Evolutionary conservation across 208 protist genomes (phyloP).

Genomic region (Leishmania arabica): DNA sequence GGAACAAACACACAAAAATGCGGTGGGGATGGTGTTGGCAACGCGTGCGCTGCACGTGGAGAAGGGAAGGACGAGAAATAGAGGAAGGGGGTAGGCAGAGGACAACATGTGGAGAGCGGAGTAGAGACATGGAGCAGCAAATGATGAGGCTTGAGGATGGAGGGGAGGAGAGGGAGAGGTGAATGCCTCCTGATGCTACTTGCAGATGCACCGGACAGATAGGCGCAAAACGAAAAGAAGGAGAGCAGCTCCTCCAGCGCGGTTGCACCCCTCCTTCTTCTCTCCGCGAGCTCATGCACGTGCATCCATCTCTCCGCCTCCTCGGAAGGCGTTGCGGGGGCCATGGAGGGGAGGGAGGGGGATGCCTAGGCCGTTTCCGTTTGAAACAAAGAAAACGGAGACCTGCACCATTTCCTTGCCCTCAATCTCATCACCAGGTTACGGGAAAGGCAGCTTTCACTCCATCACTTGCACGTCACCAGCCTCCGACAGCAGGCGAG

Average conservation of each 20-base stretch:
- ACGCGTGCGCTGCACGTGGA: not conserved
- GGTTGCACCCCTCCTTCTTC: not conserved
- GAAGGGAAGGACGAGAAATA: constrained; percentile 3
- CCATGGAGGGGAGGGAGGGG: not conserved
- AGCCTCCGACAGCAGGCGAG: not conserved
- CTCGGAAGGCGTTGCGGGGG: not conserved
- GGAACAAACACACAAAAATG: not conserved
- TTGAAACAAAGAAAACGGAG: not conserved
- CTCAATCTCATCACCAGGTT: not conserved
- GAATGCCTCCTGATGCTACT: not conserved
- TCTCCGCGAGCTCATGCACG: not conserved
- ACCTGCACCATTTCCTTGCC: not conserved
- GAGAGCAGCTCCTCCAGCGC: constrained; percentile 1
- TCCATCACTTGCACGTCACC: not conserved
- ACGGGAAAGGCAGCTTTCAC: not conserved
- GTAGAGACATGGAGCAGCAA: not conserved
- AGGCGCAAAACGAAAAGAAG: not conserved
- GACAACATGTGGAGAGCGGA: not conserved
- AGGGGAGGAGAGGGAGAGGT: not conserved
- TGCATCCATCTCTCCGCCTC: not conserved
- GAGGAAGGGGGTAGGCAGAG: not conserved
- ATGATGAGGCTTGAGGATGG: not conserved
- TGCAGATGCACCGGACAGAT: not conserved
- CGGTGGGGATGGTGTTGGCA: not conserved
- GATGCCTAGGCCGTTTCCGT: not conserved